phyloP scores from a whole-genome alignment of 306 rosid genomes.

The Cucumis melo region DNA sequence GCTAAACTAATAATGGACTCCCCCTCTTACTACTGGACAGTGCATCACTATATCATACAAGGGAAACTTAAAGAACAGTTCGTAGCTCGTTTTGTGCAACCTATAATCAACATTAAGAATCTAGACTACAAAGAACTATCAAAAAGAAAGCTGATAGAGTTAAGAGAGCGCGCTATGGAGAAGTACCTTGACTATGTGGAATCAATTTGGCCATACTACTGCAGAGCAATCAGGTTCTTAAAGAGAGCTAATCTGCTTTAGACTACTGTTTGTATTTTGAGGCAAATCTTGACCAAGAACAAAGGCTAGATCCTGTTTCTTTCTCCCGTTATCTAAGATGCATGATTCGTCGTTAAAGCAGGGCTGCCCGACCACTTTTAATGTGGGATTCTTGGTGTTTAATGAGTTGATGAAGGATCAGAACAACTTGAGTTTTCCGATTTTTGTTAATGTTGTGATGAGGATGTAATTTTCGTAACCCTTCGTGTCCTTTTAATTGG shows the following conservation, averaged over 20 bases:
- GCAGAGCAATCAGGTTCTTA: constrained; percentile 63
- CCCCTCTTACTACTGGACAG: constrained; percentile 45
- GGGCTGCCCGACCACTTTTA: constrained; percentile 38
- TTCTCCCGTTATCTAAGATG: constrained; percentile 12
- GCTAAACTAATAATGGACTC: constrained; percentile 30
- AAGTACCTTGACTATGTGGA: constrained; percentile 67
- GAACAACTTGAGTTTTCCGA: constrained; percentile 24
- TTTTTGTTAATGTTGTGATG: constrained; percentile 17
- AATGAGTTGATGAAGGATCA: constrained; percentile 19
- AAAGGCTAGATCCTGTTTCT: constrained; percentile 13
- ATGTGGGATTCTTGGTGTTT: constrained; percentile 29
- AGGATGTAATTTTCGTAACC: constrained; percentile 6
- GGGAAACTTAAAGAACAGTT: constrained; percentile 60
- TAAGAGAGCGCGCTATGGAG: constrained; percentile 36
- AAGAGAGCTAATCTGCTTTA: constrained; percentile 76
- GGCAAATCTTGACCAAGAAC: constrained; percentile 14
- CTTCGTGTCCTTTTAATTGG: constrained; percentile 13
- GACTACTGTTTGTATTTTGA: constrained; percentile 5
- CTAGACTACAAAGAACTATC: constrained; percentile 40
- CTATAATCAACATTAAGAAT: constrained; percentile 37
- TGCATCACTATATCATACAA: constrained; percentile 23
- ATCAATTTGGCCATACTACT: constrained; percentile 74
- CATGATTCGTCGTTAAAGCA: constrained; percentile 16
- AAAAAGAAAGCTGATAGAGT: constrained; percentile 36
- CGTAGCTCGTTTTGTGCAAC: constrained; percentile 29